These are phyloP conservation scores for Salix udensis DNA, from an alignment of 345 rosid species.

Conservation along the genomic window DNA sequence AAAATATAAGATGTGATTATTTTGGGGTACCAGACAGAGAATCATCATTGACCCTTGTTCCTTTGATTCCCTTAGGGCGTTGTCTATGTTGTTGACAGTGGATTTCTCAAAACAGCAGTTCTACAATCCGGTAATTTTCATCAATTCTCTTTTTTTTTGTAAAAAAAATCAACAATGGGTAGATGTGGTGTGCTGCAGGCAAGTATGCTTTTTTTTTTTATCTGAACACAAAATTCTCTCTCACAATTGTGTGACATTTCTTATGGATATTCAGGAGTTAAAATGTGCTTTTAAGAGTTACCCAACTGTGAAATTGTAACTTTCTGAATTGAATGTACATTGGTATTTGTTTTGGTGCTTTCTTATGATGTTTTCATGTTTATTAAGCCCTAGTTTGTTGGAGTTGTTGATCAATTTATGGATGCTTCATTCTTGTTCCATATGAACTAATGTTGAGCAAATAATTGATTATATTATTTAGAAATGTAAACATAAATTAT, in stretches of 20 bases:
- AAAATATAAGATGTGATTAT: conserved; percentile 3
- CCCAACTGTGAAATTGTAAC: not conserved
- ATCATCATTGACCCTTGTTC: conserved; percentile 18
- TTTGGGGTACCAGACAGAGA: not conserved
- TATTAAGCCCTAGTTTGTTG: not conserved
- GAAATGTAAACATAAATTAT: too few relatives aligned
- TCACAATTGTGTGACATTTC: not conserved
- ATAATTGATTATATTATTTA: not conserved
- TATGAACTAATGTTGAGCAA: not conserved
- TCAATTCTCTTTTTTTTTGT: not conserved
- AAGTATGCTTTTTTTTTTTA: not conserved
- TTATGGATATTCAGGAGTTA: not conserved
- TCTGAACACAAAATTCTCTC: not conserved
- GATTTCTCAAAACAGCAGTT: conserved; percentile 94
- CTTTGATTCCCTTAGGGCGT: conserved; percentile 54
- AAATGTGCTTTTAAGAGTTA: not conserved
- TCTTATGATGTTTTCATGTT: not conserved
- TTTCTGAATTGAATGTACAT: not conserved
- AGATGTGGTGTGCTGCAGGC: not conserved
- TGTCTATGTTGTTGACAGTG: conserved; percentile 92
- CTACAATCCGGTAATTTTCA: conserved; percentile 76
- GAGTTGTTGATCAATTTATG: not conserved
- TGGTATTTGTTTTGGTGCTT: not conserved
- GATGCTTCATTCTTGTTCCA: not conserved
- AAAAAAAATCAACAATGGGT: not conserved